Conservation (phyloP, 164 flowering plant species). For the Vitis amurensis region DNA sequence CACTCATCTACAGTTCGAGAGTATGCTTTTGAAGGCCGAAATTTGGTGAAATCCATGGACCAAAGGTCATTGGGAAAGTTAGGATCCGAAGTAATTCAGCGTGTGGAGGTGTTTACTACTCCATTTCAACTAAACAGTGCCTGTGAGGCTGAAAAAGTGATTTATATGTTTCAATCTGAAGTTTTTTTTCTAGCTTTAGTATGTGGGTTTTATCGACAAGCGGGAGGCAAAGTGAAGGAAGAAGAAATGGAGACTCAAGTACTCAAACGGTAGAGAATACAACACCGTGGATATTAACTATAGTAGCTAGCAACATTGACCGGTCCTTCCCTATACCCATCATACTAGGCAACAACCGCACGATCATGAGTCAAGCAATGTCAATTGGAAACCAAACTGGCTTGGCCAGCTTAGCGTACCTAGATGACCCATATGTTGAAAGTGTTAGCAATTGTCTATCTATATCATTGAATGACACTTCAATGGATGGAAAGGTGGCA, state of each 20-base stretch:
- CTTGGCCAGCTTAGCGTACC: no score
- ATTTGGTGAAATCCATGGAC: neutral
- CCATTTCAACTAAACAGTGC: constrained; percentile 35
- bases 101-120: constrained; percentile 13
- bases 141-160: constrained; percentile 10
- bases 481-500: constrained; percentile 1
- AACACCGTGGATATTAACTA: no score
- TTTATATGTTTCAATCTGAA: no score
- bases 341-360: no score
- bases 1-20: no score
- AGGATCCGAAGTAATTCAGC: constrained; percentile 43
- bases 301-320: no score
- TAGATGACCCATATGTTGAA: no score
- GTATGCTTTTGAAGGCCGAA: no score
- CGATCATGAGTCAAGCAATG: no score
- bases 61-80: constrained; percentile 15
- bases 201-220: constrained; percentile 45
- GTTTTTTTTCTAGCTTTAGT: constrained; percentile 25
- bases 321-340: no score
- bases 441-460: neutral
- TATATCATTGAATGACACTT: neutral
- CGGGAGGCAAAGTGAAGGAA: constrained; percentile 26
- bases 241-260: neutral
- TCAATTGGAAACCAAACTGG: no score
- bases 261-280: no score